A percentile compares a stretch with the other conserved stretches of the same genome.
phyloP scores from a whole-genome alignment of 2,329 filamentous ascomycete species.

The Piedraia hortae region DNA sequence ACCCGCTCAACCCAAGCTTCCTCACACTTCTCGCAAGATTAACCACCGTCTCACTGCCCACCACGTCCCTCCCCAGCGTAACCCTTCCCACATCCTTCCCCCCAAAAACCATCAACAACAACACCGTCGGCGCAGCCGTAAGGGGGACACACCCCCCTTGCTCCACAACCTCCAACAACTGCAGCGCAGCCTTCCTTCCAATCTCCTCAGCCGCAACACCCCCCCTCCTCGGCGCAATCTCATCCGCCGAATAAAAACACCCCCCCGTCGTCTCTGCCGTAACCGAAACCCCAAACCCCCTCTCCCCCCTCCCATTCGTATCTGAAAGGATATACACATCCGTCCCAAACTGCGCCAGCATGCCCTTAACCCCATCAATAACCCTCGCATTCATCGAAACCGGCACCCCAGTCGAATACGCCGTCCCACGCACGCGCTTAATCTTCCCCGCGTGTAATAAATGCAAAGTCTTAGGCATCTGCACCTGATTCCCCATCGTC shows the following conservation, averaged over 20 bases:
- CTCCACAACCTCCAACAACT: slow-evolving; percentile 58
- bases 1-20: slow-evolving; percentile 70
- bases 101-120: slow-evolving; percentile 93
- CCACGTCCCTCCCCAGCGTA: slow-evolving; percentile 50
- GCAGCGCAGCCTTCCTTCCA: slow-evolving; percentile 64
- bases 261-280: slow-evolving; percentile 82
- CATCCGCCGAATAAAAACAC: slow-evolving; percentile 68
- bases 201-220: slow-evolving; percentile 74
- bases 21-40: slow-evolving; percentile 59
- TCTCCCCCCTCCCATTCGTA: slow-evolving; percentile 35
- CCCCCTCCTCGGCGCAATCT: slow-evolving; percentile 43
- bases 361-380: slow-evolving; percentile 69
- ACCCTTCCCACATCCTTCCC: slow-evolving; percentile 81
- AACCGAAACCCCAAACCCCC: slow-evolving; percentile 73
- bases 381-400: slow-evolving; percentile 83
- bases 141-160: slow-evolving; percentile 57
- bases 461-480: slow-evolving; percentile 81
- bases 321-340: slow-evolving; percentile 76
- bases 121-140: slow-evolving; percentile 42
- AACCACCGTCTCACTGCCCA: slow-evolving; percentile 57
- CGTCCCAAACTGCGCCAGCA: slow-evolving; percentile 60
- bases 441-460: slow-evolving; percentile 59
- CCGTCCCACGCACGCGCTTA: slow-evolving; percentile 71
- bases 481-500: slow-evolving; percentile 75
- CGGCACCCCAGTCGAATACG: slow-evolving; percentile 75